Percentiles rank a stretch among this genome's conserved stretches.
Evolutionary conservation across 768 basidiomycete species (phyloP).

Genomic region (Mycena galericulata): DNA sequence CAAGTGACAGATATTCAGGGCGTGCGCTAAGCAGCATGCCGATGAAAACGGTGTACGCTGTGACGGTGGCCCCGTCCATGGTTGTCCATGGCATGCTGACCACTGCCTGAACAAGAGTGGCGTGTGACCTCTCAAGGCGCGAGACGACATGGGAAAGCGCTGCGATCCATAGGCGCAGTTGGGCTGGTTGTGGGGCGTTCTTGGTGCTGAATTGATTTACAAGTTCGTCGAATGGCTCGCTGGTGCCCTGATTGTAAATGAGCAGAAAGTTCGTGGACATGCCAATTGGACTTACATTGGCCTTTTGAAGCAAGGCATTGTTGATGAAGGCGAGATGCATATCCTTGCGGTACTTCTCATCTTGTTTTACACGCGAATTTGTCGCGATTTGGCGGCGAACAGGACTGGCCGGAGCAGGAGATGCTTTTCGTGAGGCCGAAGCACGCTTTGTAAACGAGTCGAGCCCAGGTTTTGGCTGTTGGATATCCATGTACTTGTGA

Average conservation of each 20-base stretch:
- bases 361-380: constrained; percentile 82
- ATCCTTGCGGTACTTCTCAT: constrained; percentile 80
- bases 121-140: constrained; percentile 84
- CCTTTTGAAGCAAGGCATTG: constrained; percentile 82
- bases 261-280: constrained; percentile 24
- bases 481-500: constrained; percentile 56
- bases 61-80: constrained; percentile 87
- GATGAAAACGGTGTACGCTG: constrained; percentile 89
- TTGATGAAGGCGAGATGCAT: constrained; percentile 89
- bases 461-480: constrained; percentile 52
- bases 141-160: constrained; percentile 95
- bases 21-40: constrained; percentile 92
- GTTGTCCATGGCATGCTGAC: constrained; percentile 92
- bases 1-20: constrained; percentile 90
- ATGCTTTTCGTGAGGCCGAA: constrained; percentile 44
- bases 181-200: constrained; percentile 56
- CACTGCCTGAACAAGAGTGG: constrained; percentile 86
- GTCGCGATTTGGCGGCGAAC: constrained; percentile 75
- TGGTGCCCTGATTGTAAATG: constrained; percentile 68
- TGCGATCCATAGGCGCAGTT: constrained; percentile 84
- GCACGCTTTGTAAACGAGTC: constrained; percentile 59
- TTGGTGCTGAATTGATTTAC: constrained; percentile 85
- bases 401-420: constrained; percentile 40
- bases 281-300: constrained; percentile 62
- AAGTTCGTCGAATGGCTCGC: constrained; percentile 87